A percentile compares a stretch with the other conserved stretches of the same genome.
phyloP scores from a whole-genome alignment of 106 monocot genomes.

The Xerophyta viscosa region DNA sequence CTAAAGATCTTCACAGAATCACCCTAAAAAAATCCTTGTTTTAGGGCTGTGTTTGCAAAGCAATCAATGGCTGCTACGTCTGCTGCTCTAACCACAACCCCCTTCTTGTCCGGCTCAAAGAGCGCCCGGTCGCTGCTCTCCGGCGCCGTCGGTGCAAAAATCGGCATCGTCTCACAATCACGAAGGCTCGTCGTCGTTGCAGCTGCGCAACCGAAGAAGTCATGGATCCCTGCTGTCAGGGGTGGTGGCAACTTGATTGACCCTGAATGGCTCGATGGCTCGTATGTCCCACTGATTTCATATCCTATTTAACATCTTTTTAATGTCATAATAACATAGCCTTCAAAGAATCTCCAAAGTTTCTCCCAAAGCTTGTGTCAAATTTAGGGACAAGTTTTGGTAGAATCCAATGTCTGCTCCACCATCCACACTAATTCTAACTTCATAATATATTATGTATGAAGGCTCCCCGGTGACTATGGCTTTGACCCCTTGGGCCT shows the following conservation, averaged over 20 bases:
- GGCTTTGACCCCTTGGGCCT: slow-evolving; percentile 94
- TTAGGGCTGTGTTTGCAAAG: neutral
- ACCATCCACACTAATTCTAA: neutral
- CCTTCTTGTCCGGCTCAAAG: slow-evolving; percentile 60
- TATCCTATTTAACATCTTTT: slow-evolving; percentile 16
- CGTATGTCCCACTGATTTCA: too few relatives aligned
- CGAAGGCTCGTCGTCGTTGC: slow-evolving; percentile 33
- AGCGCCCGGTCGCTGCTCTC: slow-evolving; percentile 25
- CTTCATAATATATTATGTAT: neutral
- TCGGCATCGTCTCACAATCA: slow-evolving; percentile 4
- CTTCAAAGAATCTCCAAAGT: too few relatives aligned
- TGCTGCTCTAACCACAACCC: slow-evolving; percentile 36
- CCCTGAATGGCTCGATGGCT: slow-evolving; percentile 98
- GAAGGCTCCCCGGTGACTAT: slow-evolving; percentile 80
- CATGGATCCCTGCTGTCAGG: slow-evolving; percentile 81
- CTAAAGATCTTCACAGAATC: neutral
- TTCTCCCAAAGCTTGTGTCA: too few relatives aligned
- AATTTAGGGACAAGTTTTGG: too few relatives aligned
- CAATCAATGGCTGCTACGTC: slow-evolving; percentile 65
- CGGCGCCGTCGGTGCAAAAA: slow-evolving; percentile 11
- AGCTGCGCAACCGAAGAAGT: slow-evolving; percentile 61
- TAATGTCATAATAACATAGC: too few relatives aligned
- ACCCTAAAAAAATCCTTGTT: neutral
- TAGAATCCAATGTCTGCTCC: too few relatives aligned
- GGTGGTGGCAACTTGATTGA: slow-evolving; percentile 65